Evolutionary conservation across 228 moss, liverwort and hornwort genomes (phyloP), one percentile per base, ranked within the genome.

Genomic region (Sphagnum fallax): DNA sequence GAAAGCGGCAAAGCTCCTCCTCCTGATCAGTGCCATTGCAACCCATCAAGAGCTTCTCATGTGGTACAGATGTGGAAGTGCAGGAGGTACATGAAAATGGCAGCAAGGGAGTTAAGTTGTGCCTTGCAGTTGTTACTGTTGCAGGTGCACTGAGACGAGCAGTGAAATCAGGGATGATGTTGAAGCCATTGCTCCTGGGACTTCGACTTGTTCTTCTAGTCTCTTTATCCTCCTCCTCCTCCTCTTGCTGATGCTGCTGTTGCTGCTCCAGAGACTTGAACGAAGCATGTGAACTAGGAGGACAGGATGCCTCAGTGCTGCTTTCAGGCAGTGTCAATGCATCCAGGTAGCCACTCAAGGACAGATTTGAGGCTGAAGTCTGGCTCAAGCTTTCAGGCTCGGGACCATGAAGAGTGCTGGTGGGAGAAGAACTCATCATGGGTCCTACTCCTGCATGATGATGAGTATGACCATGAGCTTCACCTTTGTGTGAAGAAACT

Each of bases 401-500:
- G 32, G 79, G 81, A 14, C 84, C 84, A 48, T 67, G 70, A 55
- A 84, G 72, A 67, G 62, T 81, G 65, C 81, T 84, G 10, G 74
- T 78, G 47, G 81, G 84, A 9, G 84, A 84, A 55, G 80, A 77
- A 5, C 71, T 61, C 16, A 32, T 32, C 32, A 32, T 32, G 32
- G 32, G 32, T 32, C 32, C 32, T 32, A 32, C 32, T 32, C 32
- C 32, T 32, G 71, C 68, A 81, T 82, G 9, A 79, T 74, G 66
- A 81, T 82, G 69, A 32, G 32, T 32, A 32, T 32, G 32, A 32
- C 32, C 32, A 32, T 32, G 32, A 32, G 32, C 32, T 32, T 32
- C 32, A 32, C 32, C 32, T 32, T 32, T 32, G 32, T 32, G 32
- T 32, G 32, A 32, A 32, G 32, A 3, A 32, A 32, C 32, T 32